Percentiles rank a stretch among this genome's conserved stretches.
Conservation (phyloP, 2,329 filamentous ascomycete genomes). For the Hypoxylon sp. region DNA sequence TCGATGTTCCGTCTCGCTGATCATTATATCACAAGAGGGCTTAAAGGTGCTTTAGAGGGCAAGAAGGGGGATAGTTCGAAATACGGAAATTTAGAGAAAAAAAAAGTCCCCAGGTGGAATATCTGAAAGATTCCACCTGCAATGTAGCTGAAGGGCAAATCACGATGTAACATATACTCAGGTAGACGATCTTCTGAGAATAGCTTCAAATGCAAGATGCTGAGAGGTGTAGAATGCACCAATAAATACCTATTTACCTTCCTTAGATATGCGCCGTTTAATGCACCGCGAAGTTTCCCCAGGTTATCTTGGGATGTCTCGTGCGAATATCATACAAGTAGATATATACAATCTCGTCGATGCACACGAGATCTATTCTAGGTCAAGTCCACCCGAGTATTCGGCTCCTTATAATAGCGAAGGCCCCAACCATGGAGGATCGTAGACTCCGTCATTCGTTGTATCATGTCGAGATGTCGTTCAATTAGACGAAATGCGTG, state of each 20-base stretch:
- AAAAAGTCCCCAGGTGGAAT: no score
- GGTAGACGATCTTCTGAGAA: no score
- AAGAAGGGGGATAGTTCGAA: no score
- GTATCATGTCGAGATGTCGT: conserved; percentile 21
- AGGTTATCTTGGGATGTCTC: no score
- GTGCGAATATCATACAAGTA: conserved; percentile 27
- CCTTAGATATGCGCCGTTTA: conserved; percentile 7
- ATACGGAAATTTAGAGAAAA: conserved; percentile 6
- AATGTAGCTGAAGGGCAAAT: no score
- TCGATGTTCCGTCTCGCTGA: no score
- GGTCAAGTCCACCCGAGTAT: conserved; percentile 1
- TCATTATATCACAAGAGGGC: no score
- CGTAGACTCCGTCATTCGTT: neutral
- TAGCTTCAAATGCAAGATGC: no score
- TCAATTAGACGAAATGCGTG: conserved; percentile 15
- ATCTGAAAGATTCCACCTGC: no score
- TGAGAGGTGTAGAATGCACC: conserved; percentile 2
- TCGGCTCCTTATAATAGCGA: neutral
- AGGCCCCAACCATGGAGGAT: neutral
- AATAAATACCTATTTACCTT: conserved; percentile 23
- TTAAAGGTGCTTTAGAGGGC: no score
- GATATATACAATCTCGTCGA: conserved; percentile 16
- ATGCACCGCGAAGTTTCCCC: conserved; percentile 7
- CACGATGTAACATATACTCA: no score
- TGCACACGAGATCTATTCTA: conserved; percentile 1